Evolutionary conservation across 352 stramenopile genomes (phyloP), one percentile per base, ranked within the genome.

Genomic region (Aphanomyces astaci): DNA sequence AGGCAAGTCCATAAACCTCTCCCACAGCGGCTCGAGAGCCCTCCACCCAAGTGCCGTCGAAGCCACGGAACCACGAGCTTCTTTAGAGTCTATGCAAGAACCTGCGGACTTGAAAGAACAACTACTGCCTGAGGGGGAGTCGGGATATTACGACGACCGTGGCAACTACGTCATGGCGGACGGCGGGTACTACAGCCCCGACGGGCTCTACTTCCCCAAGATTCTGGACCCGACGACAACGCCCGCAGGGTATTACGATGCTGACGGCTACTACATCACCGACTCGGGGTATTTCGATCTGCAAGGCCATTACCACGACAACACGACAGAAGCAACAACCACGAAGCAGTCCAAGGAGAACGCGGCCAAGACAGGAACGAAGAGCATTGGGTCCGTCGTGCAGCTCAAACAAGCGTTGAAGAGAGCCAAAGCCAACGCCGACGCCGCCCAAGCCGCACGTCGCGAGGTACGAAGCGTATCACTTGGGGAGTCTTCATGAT

Each of bases 331-430:
- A 27, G 25, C n/a, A n/a, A n/a, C n/a, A n/a, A n/a, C n/a, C n/a
- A n/a, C n/a, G n/a, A n/a, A n/a, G n/a, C n/a, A n/a, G n/a, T n/a
- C n/a, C n/a, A n/a, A n/a, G n/a, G n/a, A n/a, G n/a, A n/a, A 22
- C 15, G 15, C 3, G 31, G 17, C 56, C 10, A 51, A 24, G 59
- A 54, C 46, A 25, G 28, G 19, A 36, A 28, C 4, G 22, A 13
- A 22, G 31, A 54, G 59, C 59, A 36, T 27, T 43, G 15, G 33
- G n/a, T 68, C 62, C 0, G 62, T 68, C 4, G 5, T 52, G 24
- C 40, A 68, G 33, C 62, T 68, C 51, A 68, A 68, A 19, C 46
- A 32, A 39, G 62, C 25, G 5, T 31, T 68, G 13, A 39, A 59
- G 7, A 17, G 43, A 10, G 62, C 62, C 15, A 68, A 32, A 19